Conservation (phyloP, 140 eudicot genomes). For the Anethum foeniculum region DNA sequence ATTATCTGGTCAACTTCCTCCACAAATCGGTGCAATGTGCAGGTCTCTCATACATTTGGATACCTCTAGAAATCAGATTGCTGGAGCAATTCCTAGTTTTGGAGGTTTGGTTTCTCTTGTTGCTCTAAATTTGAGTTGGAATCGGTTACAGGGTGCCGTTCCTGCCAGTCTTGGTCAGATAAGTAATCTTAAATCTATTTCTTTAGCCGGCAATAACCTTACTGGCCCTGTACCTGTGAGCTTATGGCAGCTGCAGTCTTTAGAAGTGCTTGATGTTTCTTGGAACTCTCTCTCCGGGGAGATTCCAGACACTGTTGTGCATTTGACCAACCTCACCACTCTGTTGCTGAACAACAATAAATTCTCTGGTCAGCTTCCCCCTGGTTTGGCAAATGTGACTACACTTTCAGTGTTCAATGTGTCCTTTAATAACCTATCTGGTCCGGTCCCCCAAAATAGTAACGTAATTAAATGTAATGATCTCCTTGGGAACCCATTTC, state of each 20-base stretch:
- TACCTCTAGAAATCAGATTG: constrained; percentile 43
- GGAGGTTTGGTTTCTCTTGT: constrained; percentile 37
- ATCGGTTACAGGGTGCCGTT: constrained; percentile 40
- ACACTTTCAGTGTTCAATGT: constrained; percentile 39
- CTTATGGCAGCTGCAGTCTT: constrained; percentile 45
- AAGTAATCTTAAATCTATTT: constrained; percentile 36
- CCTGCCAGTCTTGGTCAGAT: constrained; percentile 43
- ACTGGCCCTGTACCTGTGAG: constrained; percentile 51
- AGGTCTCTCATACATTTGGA: constrained; percentile 39
- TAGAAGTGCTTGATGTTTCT: constrained; percentile 55
- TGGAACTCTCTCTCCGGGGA: constrained; percentile 49
- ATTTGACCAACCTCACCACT: constrained; percentile 39
- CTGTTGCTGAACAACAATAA: constrained; percentile 60
- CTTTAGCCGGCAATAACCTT: constrained; percentile 50
- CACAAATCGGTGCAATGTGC: constrained; percentile 40
- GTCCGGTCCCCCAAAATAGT: constrained; percentile 28
- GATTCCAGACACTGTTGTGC: constrained; percentile 51
- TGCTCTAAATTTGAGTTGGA: constrained; percentile 49
- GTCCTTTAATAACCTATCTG: constrained; percentile 50
- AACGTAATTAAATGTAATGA: constrained; percentile 28
- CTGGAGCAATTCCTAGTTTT: constrained; percentile 43
- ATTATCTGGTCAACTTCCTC: constrained; percentile 49
- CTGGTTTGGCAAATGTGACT: constrained; percentile 35
- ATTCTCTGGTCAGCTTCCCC: constrained; percentile 53
- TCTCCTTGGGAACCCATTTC: constrained; percentile 34